Evolutionary conservation across 257 asterid genomes (phyloP), one percentile per base, ranked within the genome.

Genomic region (Primulina tabacum): DNA sequence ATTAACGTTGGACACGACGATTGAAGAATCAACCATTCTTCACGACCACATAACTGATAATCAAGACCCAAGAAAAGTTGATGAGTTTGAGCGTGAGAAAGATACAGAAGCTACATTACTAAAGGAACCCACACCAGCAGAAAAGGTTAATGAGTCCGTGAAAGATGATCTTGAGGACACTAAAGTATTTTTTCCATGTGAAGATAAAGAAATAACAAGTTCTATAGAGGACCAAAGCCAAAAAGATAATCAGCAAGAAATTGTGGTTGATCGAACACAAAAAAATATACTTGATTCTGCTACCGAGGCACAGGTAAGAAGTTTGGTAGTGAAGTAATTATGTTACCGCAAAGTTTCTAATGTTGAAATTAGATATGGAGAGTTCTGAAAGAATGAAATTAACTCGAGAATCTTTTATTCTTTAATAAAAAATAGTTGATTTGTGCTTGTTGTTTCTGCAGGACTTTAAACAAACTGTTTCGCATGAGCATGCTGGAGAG

Each of bases 401-500:
- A 43, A 43, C 53, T 38, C 53, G 4, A 12, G 53, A 14, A 43
- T 43, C n/a, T 43, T 43, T 43, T 24, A 43, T 43, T 43, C 53
- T 43, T 12, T 43, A 12, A 43, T 3, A 11, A 14, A 38, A 43
- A 43, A 14, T 43, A 11, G n/a, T 14, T 43, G 53, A 12, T 43
- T 11, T 43, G n/a, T 43, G 12, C 2, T 38, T 2, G 2, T 38
- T 43, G 53, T 43, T 43, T 43, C 53, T 43, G 17, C n/a, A 14
- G 53, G 53, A 11, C 18, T 43, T 43, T 14, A 43, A 11, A 43
- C n/a, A 43, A 11, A 24, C 43, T 21, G 73, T 58, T 59, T 63
- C 65, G 26, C 64, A 58, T 33, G 72, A 77, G 75, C 43, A 68
- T 68, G 58, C 18, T 21, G 69, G 28, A 21, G 64, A 63, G 71